Evolutionary conservation across 106 monocot species (phyloP), one percentile per base, ranked within the genome.

Genomic region (Dioscorea dumetorum): DNA sequence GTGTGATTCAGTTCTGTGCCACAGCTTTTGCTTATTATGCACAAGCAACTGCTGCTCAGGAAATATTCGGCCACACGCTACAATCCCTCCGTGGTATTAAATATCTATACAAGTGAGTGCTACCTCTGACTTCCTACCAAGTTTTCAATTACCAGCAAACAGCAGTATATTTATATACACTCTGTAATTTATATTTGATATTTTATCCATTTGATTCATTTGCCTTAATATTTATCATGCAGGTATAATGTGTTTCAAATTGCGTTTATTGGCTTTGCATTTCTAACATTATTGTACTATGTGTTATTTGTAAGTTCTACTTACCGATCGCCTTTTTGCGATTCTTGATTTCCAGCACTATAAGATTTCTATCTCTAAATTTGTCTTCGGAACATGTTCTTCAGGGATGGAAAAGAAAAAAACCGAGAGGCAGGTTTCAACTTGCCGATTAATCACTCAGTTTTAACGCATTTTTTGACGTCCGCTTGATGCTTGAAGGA

Each of bases 1-100:
- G 99, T 76, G 90, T 99, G 57, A 99, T 99, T 72, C 99, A 99
- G 64, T 99, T 99, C 64, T 99, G 99, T 67, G 75, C 99, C 48
- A 99, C 92, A 1, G 82, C 99, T 22, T 99, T 99, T 77, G 92
- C 72, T 58, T 93, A 83, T 67, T 99, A 99, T 76, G 87, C 99
- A 18, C 99, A 87, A 83, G 92, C 99, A 61, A 99, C 99, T 56
- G 93, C 99, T 56, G 99, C 99, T 48, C 87, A 93, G 66, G 93
- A 99, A 74, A 99, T 99, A 73, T 99, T 99, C 73, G 99, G 99
- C 56, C 99, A 99, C 79, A 99, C 92, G 4, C 48, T 99, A 57
- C 69, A 99, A 52, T 99, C 99, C 69, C 82, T 93, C 48, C 90
- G 93, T 64, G 99, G 99, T 71, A 93, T 99, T 31, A 99, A 99